Evolutionary conservation across 2,329 filamentous ascomycete species (phyloP).

Genomic region (Aspergillus sp.): DNA sequence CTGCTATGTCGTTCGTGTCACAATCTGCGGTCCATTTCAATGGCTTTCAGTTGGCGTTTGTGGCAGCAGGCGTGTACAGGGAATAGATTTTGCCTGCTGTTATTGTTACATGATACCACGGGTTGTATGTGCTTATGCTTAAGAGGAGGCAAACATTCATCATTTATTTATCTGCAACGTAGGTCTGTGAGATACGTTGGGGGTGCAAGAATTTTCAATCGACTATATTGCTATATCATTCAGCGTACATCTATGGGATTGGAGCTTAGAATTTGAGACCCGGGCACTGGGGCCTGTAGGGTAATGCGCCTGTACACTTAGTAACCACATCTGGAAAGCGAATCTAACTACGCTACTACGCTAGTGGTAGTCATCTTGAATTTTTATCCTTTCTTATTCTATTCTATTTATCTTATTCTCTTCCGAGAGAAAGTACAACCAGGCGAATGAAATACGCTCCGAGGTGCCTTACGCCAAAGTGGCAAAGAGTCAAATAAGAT

Average conservation of each 20-base stretch:
- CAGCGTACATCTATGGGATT: background rate
- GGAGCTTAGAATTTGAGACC: background rate
- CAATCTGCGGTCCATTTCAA: background rate
- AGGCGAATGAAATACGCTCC: too few species aligned
- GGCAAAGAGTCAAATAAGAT: background rate
- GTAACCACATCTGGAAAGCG: too few species aligned
- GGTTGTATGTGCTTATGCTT: constrained; percentile 10
- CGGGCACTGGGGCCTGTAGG: background rate
- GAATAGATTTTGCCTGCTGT: constrained; percentile 17
- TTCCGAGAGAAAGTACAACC: too few species aligned
- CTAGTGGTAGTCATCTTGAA: too few species aligned
- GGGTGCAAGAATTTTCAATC: background rate
- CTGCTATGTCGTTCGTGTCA: background rate
- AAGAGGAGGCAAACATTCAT: background rate
- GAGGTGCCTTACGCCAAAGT: background rate
- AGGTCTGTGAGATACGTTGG: background rate
- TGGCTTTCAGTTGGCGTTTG: background rate
- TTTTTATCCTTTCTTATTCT: too few species aligned
- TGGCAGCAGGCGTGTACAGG: background rate
- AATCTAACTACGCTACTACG: too few species aligned
- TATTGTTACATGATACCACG: constrained; percentile 37
- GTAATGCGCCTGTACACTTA: too few species aligned
- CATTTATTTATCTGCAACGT: background rate
- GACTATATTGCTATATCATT: background rate
- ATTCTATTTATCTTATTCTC: too few species aligned